phyloP scores from a whole-genome alignment of 257 asterid species.

The Voacanga thouarsii region DNA sequence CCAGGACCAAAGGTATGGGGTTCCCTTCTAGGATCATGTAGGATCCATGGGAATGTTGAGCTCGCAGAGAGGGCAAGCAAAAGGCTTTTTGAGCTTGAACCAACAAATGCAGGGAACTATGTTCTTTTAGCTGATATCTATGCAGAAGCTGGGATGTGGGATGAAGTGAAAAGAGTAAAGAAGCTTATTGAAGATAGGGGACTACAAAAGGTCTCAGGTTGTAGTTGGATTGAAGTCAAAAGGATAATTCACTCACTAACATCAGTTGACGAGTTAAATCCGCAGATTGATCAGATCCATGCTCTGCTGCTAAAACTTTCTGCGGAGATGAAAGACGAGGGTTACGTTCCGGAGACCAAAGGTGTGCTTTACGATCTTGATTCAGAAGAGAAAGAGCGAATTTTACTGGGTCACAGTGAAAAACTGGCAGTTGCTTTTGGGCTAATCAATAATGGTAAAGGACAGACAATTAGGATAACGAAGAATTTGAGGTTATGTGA shows the following conservation, averaged over 20 bases:
- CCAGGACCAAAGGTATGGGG: constrained; percentile 91
- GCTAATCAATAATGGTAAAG: constrained; percentile 60
- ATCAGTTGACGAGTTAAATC: constrained; percentile 71
- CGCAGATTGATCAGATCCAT: constrained; percentile 70
- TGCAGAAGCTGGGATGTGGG: constrained; percentile 87
- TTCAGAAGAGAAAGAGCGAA: constrained; percentile 58
- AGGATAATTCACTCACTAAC: constrained; percentile 47
- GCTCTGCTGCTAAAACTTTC: constrained; percentile 56
- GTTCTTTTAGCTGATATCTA: constrained; percentile 81
- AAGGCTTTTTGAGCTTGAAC: constrained; percentile 80
- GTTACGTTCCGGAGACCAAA: constrained; percentile 73
- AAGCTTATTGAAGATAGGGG: constrained; percentile 65
- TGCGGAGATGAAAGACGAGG: constrained; percentile 69
- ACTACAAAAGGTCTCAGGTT: constrained; percentile 75
- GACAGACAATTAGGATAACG: constrained; percentile 74
- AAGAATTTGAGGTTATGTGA: constrained; percentile 87
- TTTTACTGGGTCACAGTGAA: constrained; percentile 83
- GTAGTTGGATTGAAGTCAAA: constrained; percentile 78
- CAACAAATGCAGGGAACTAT: constrained; percentile 83
- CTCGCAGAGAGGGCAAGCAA: constrained; percentile 76
- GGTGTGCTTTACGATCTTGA: constrained; percentile 70
- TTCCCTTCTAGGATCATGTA: constrained; percentile 80
- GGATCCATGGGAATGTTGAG: constrained; percentile 73
- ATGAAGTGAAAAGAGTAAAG: constrained; percentile 64
- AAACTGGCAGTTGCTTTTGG: constrained; percentile 89